Percentiles rank a stretch among this genome's conserved stretches.
These are phyloP conservation scores for Fusarium sp. DNA, from an alignment of 2,329 filamentous ascomycete species.

Conservation along the genomic window DNA sequence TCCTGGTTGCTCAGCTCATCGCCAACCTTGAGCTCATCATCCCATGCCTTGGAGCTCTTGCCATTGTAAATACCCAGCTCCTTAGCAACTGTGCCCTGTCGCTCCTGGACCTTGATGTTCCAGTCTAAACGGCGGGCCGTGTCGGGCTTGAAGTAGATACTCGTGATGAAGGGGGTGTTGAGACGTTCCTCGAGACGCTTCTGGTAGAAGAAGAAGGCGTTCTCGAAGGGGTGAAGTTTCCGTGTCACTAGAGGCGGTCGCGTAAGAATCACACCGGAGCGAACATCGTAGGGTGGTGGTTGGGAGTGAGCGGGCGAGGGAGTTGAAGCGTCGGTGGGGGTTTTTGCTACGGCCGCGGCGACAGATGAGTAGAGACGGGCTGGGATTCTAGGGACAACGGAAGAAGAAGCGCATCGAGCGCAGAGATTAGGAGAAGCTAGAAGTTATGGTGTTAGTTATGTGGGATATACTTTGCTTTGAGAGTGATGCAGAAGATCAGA, in stretches of 20 bases:
- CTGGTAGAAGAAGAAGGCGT: slow-evolving; percentile 96
- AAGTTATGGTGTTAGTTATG: slow-evolving; percentile 23
- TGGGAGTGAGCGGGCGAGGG: slow-evolving; percentile 30
- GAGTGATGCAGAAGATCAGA: slow-evolving; percentile 3
- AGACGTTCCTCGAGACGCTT: slow-evolving; percentile 95
- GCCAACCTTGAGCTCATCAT: slow-evolving; percentile 88
- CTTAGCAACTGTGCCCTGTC: slow-evolving; percentile 78
- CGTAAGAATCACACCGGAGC: slow-evolving; percentile 83
- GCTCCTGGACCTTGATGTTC: slow-evolving; percentile 85
- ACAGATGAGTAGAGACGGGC: slow-evolving; percentile 55
- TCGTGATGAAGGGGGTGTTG: slow-evolving; percentile 85
- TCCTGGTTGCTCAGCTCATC: slow-evolving; percentile 75
- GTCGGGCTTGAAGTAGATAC: slow-evolving; percentile 95
- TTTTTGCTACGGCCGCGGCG: slow-evolving; percentile 42
- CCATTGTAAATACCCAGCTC: slow-evolving; percentile 90
- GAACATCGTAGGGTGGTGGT: slow-evolving; percentile 62
- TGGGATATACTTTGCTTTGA: neutral
- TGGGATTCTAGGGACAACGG: slow-evolving; percentile 46
- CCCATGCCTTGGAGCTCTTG: slow-evolving; percentile 79
- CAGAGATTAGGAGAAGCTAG: slow-evolving; percentile 53
- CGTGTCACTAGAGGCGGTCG: slow-evolving; percentile 90
- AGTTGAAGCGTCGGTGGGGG: slow-evolving; percentile 39
- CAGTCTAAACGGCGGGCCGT: slow-evolving; percentile 89
- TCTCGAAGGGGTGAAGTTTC: slow-evolving; percentile 87
- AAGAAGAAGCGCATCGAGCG: slow-evolving; percentile 55